These are phyloP conservation scores for Knoxdaviesia proteae DNA, from an alignment of 2,329 filamentous ascomycete species.

Conservation along the genomic window DNA sequence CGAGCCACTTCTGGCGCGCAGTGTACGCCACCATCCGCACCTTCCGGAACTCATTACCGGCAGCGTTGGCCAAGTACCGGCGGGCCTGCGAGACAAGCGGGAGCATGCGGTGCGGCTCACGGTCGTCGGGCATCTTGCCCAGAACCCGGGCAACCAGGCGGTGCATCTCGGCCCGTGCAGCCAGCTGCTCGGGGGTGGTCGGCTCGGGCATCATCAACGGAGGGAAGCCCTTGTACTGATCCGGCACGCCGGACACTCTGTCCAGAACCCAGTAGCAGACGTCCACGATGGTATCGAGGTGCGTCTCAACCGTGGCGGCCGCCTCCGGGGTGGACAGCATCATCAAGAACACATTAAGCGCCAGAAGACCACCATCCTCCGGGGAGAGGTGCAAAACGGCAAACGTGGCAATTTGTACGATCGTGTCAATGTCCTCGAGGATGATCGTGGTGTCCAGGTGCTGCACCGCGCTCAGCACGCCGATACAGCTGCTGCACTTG, in stretches of 20 bases:
- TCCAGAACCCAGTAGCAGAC: too few relatives aligned
- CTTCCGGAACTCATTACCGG: conserved; percentile 31
- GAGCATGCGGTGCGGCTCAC: conserved; percentile 24
- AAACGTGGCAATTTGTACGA: conserved; percentile 28
- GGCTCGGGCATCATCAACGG: too few relatives aligned
- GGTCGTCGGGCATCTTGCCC: conserved; percentile 22
- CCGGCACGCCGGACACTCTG: too few relatives aligned
- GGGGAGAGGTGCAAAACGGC: conserved; percentile 20
- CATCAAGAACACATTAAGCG: conserved; percentile 25
- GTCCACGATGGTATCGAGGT: too few relatives aligned
- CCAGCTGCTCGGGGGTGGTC: too few relatives aligned
- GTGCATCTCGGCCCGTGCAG: conserved; percentile 14
- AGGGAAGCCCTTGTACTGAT: too few relatives aligned
- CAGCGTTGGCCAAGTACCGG: conserved; percentile 25
- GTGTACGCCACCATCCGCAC: conserved; percentile 26
- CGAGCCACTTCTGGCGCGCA: conserved; percentile 27
- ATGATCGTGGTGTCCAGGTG: conserved; percentile 29
- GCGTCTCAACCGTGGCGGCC: conserved; percentile 6
- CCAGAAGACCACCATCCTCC: conserved; percentile 23
- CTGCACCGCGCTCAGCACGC: conserved; percentile 25
- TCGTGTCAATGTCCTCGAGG: conserved; percentile 23
- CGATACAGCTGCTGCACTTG: conserved; percentile 19
- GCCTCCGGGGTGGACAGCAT: conserved; percentile 9
- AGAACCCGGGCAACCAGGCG: conserved; percentile 25
- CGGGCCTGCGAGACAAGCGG: conserved; percentile 22